Evolutionary conservation across 2,329 filamentous ascomycete genomes (phyloP).

Genomic region (Spiromastix sp.): DNA sequence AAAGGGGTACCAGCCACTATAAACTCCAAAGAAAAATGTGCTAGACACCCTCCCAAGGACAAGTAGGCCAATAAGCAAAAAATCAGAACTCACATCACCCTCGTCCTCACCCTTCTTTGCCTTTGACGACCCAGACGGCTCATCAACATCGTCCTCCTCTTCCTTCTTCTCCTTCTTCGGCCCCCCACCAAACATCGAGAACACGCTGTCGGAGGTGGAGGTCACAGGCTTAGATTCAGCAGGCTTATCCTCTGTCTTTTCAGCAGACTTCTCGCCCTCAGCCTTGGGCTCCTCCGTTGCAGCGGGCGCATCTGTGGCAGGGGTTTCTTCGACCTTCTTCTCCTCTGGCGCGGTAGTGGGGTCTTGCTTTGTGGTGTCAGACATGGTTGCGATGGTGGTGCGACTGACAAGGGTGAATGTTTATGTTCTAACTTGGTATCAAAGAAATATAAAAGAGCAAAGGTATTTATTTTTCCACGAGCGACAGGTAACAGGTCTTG

Average conservation of each 20-base stretch:
- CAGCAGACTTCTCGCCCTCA: slow-evolving; percentile 19
- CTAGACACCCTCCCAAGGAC: neutral
- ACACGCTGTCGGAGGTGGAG: slow-evolving; percentile 52
- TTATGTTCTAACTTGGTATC: neutral
- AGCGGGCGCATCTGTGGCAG: slow-evolving; percentile 12
- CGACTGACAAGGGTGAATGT: neutral
- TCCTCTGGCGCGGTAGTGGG: slow-evolving; percentile 30
- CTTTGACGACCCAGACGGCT: slow-evolving; percentile 83
- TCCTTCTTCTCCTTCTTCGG: slow-evolving; percentile 95
- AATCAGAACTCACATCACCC: slow-evolving; percentile 40
- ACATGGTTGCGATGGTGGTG: slow-evolving; percentile 23
- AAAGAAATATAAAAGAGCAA: neutral
- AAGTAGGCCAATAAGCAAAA: slow-evolving; percentile 8
- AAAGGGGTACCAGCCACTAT: slow-evolving; percentile 4
- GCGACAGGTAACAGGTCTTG: no score
- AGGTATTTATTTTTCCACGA: no score
- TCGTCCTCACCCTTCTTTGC: slow-evolving; percentile 54
- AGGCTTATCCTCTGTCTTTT: slow-evolving; percentile 23
- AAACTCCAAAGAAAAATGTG: slow-evolving; percentile 3
- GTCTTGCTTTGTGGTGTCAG: slow-evolving; percentile 34
- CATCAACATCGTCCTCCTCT: slow-evolving; percentile 62
- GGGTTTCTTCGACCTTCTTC: slow-evolving; percentile 10
- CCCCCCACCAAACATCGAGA: slow-evolving; percentile 98
- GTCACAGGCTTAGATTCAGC: slow-evolving; percentile 23
- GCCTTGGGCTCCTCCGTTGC: slow-evolving; percentile 21